These are phyloP conservation scores for Calonectria ilicicola DNA, from an alignment of 2,329 filamentous ascomycete genomes.

Conservation along the genomic window DNA sequence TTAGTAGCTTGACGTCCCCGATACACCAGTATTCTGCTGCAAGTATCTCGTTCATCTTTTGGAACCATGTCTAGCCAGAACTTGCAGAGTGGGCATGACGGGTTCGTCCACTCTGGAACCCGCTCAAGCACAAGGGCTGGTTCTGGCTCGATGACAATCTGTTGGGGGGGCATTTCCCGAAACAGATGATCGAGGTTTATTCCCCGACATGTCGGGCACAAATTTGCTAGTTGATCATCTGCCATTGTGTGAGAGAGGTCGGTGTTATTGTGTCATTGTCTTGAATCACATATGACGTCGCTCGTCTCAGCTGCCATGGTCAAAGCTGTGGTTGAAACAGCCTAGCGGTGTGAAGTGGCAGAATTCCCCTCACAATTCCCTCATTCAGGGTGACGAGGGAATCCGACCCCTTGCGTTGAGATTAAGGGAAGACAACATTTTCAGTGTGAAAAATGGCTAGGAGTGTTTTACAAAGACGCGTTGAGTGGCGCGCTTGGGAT, in stretches of 20 bases:
- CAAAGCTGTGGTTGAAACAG: background rate
- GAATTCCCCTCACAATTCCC: background rate
- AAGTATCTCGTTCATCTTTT: background rate
- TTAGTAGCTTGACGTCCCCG: background rate
- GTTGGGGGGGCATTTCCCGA: background rate
- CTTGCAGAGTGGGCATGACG: background rate
- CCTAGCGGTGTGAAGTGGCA: background rate
- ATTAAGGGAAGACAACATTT: too few relatives aligned
- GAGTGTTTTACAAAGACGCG: too few relatives aligned
- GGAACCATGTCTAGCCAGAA: constrained; percentile 13
- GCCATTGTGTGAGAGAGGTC: background rate
- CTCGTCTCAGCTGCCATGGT: background rate
- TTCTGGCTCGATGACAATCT: background rate
- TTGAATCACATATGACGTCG: background rate
- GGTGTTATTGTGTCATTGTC: background rate
- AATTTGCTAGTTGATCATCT: background rate
- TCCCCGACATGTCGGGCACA: background rate
- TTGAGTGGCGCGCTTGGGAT: too few relatives aligned
- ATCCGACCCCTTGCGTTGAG: too few relatives aligned
- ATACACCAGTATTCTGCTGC: background rate
- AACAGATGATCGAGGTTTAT: background rate
- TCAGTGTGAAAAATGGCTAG: too few relatives aligned
- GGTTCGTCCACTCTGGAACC: background rate
- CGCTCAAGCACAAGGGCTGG: background rate
- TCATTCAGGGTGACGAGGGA: too few relatives aligned